A percentile compares a stretch with the other conserved stretches of the same genome.
These are phyloP conservation scores for Candida tammaniensis DNA, from an alignment of 805 yeast genomes.

Conservation along the genomic window DNA sequence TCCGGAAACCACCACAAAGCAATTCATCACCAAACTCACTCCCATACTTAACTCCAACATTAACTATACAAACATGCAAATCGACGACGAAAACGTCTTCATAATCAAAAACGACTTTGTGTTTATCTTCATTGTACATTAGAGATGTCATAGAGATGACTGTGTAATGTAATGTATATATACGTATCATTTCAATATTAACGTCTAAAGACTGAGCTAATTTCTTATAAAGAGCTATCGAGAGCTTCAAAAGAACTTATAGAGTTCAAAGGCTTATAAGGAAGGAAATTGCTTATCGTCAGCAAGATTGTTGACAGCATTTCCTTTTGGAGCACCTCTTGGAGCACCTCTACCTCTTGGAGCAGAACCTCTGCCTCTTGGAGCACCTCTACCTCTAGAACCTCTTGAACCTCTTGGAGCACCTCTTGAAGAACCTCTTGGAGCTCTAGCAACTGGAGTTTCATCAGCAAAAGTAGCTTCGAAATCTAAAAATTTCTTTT, in stretches of 20 bases:
- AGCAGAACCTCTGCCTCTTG: constrained; percentile 12
- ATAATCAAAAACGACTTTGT: constrained; percentile 9
- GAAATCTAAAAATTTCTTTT: constrained; percentile 74
- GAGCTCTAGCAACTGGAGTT: constrained; percentile 29
- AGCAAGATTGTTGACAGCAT: constrained; percentile 29
- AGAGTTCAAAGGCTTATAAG: constrained; percentile 28
- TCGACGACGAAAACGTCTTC: constrained; percentile 5
- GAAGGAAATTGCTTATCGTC: constrained; percentile 75
- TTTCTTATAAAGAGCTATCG: no score
- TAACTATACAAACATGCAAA: constrained; percentile 8
- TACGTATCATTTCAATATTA: constrained; percentile 4
- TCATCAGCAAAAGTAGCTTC: constrained; percentile 70
- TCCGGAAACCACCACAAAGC: not conserved
- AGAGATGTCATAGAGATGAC: no score
- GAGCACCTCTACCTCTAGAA: constrained; percentile 16
- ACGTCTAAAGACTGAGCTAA: no score
- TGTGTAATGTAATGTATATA: no score
- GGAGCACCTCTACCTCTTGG: constrained; percentile 22
- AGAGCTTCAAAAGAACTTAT: not conserved
- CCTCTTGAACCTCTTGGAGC: constrained; percentile 23
- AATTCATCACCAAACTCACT: no score
- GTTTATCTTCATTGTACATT: constrained; percentile 12
- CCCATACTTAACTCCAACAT: constrained; percentile 8
- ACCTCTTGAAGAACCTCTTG: constrained; percentile 25
- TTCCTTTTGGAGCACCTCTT: constrained; percentile 18